Evolutionary conservation across 2,329 filamentous ascomycete genomes (phyloP).

Genomic region (Claviceps paspali): DNA sequence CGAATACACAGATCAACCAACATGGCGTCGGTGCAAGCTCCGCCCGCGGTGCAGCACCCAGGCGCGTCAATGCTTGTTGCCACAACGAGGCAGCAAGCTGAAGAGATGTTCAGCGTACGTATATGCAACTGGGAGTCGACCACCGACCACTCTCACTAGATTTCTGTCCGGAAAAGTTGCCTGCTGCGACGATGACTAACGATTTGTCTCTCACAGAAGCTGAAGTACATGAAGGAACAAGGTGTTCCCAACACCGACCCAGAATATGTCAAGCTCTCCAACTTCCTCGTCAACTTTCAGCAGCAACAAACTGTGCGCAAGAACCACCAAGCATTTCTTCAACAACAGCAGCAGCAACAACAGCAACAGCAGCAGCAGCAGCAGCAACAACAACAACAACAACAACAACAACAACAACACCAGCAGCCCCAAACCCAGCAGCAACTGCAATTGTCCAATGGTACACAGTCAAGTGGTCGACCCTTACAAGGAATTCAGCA

Average conservation of each 20-base stretch:
- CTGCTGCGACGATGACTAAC: not conserved
- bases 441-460: conserved; percentile 39
- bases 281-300: conserved; percentile 59
- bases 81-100: conserved; percentile 62
- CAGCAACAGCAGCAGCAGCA: conserved; percentile 41
- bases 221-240: conserved; percentile 72
- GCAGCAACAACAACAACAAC: conserved; percentile 24
- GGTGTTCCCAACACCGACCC: conserved; percentile 72
- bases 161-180: no score
- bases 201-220: conserved; percentile 45
- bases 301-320: conserved; percentile 44
- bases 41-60: conserved; percentile 52
- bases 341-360: conserved; percentile 21
- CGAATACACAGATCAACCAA: conserved; percentile 15
- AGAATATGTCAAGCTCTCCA: conserved; percentile 70
- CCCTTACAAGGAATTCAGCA: conserved; percentile 23
- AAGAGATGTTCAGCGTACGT: conserved; percentile 56
- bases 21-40: conserved; percentile 72
- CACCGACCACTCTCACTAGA: no score
- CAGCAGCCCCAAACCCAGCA: conserved; percentile 26
- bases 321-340: conserved; percentile 27
- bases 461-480: conserved; percentile 24
- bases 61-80: conserved; percentile 47
- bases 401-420: conserved; percentile 45
- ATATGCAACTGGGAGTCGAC: no score